Conservation (phyloP, 257 asterid species). For the Ehretia macrophylla region DNA sequence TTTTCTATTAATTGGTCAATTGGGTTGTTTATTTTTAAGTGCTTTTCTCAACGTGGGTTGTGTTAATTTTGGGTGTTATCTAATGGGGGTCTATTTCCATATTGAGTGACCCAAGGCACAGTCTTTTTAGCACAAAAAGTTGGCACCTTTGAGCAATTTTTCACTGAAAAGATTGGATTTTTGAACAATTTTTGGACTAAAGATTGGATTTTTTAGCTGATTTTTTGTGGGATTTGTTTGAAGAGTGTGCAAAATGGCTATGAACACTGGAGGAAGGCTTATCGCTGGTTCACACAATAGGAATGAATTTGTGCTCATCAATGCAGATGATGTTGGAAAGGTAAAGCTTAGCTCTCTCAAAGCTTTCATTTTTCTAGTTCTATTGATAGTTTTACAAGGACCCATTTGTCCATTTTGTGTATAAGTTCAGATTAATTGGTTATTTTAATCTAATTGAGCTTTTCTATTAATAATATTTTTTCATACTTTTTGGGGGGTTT, state of each 20-base stretch:
- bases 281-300: constrained; percentile 86
- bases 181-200: constrained; percentile 12
- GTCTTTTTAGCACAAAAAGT: constrained; percentile 16
- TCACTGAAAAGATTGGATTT: neutral
- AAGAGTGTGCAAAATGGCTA: constrained; percentile 33
- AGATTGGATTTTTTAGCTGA: constrained; percentile 24
- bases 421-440: neutral
- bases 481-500: too few relatives aligned
- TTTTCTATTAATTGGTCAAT: constrained; percentile 2
- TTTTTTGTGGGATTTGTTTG: constrained; percentile 10
- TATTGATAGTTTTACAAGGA: neutral
- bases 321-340: constrained; percentile 83
- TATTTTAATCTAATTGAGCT: neutral
- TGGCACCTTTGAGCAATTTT: constrained; percentile 21
- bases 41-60: constrained; percentile 34
- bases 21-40: neutral
- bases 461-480: too few relatives aligned
- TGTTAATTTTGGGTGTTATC: constrained; percentile 25
- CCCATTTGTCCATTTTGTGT: constrained; percentile 2
- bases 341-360: constrained; percentile 28
- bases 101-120: constrained; percentile 16
- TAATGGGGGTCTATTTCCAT: constrained; percentile 44
- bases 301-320: constrained; percentile 68
- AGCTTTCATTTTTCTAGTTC: constrained; percentile 16
- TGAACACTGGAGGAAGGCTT: constrained; percentile 81